phyloP scores from a whole-genome alignment of 2,329 filamentous ascomycete genomes.

The Zymoseptoria ardabiliae region DNA sequence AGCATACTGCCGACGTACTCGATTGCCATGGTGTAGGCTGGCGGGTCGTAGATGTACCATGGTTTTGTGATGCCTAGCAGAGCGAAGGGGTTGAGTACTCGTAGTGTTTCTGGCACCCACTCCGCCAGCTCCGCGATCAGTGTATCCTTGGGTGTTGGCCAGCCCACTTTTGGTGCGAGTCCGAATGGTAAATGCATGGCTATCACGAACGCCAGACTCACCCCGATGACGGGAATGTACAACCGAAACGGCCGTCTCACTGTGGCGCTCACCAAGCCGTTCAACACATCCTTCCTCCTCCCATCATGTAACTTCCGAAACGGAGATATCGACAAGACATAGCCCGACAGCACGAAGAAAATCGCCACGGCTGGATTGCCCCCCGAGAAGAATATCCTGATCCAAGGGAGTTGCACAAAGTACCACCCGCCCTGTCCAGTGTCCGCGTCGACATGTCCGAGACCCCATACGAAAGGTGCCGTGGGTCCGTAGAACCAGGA shows the following conservation, averaged over 20 bases:
- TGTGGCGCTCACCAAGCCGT: constrained; percentile 5
- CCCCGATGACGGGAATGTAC: constrained; percentile 13
- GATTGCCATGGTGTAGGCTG: constrained; percentile 19
- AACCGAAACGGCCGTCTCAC: constrained; percentile 14
- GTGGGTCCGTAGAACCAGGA: constrained; percentile 26
- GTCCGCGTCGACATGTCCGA: constrained; percentile 29
- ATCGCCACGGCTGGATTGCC: constrained; percentile 51
- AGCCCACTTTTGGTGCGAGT: constrained; percentile 13
- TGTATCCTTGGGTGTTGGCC: constrained; percentile 10
- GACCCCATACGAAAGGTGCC: constrained; percentile 36
- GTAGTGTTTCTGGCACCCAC: constrained; percentile 7
- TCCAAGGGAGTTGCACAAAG: constrained; percentile 43
- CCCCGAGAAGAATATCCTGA: constrained; percentile 49
- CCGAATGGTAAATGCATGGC: constrained; percentile 14
- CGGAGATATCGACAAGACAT: constrained; percentile 33
- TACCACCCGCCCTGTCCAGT: not conserved
- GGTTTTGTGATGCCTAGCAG: constrained; percentile 10
- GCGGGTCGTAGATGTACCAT: constrained; percentile 17
- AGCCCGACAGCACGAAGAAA: constrained; percentile 48
- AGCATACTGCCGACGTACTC: constrained; percentile 17
- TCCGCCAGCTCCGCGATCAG: constrained; percentile 7
- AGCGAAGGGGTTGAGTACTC: constrained; percentile 10
- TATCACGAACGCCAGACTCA: constrained; percentile 11
- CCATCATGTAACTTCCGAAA: constrained; percentile 12
- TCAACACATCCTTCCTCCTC: constrained; percentile 5